Evolutionary conservation across 1,139 yeast species (phyloP).

Genomic region (Scheffersomyces stambukii): DNA sequence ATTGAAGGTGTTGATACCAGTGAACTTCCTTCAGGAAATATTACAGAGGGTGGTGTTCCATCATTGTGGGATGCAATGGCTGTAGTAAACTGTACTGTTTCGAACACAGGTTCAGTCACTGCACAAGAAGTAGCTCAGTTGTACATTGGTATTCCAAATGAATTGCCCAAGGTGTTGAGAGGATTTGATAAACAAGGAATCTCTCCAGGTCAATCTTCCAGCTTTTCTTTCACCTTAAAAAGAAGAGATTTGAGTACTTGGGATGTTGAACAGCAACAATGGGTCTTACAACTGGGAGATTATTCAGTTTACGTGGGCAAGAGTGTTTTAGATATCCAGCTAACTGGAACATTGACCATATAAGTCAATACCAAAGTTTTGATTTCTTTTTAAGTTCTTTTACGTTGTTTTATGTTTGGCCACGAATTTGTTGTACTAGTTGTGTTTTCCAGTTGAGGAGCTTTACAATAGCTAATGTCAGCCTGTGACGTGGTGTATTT

Average conservation of each 20-base stretch:
- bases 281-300: slow-evolving; percentile 58
- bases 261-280: slow-evolving; percentile 55
- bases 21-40: slow-evolving; percentile 52
- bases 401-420: no score
- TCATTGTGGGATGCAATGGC: slow-evolving; percentile 45
- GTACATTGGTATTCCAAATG: slow-evolving; percentile 52
- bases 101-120: slow-evolving; percentile 46
- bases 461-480: no score
- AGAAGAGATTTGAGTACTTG: slow-evolving; percentile 58
- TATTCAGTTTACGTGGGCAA: slow-evolving; percentile 51
- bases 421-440: no score
- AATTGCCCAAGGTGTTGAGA: slow-evolving; percentile 53
- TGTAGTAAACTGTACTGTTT: slow-evolving; percentile 43
- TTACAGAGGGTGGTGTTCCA: slow-evolving; percentile 47
- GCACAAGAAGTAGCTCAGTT: slow-evolving; percentile 59
- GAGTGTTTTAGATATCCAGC: no score
- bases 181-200: slow-evolving; percentile 58
- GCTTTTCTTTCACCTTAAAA: slow-evolving; percentile 42
- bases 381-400: no score
- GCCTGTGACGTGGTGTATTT: no score
- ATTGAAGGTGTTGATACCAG: slow-evolving; percentile 37
- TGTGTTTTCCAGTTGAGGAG: no score
- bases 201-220: slow-evolving; percentile 37
- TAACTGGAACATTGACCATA: no score
- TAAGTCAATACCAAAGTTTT: no score